phyloP scores from a whole-genome alignment of 225 moss, liverwort and hornwort species.

The Sphagnum contortum region DNA sequence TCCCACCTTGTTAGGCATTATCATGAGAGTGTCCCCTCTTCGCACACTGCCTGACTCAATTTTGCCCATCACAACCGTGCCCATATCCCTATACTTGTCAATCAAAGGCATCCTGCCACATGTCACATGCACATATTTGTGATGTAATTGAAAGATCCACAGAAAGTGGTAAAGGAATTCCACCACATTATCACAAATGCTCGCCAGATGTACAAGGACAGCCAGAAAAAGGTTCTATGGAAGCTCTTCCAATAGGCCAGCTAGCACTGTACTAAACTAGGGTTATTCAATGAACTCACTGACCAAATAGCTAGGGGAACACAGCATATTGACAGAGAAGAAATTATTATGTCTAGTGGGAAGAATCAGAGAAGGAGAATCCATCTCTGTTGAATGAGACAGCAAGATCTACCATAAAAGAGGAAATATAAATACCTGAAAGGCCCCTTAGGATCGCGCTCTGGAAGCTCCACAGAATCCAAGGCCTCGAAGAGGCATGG shows the following conservation, averaged over 20 bases:
- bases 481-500: constrained; percentile 85
- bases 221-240: too few species aligned
- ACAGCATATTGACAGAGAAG: too few species aligned
- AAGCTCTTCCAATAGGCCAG: too few species aligned
- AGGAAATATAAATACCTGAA: constrained; percentile 42
- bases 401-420: background rate
- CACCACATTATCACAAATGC: too few species aligned
- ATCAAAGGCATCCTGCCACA: constrained; percentile 57
- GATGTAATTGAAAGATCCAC: too few species aligned
- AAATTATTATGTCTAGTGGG: too few species aligned
- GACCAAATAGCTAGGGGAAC: too few species aligned
- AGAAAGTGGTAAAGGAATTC: too few species aligned
- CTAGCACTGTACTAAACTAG: too few species aligned
- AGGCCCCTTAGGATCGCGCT: constrained; percentile 65
- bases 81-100: constrained; percentile 97
- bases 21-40: constrained; percentile 70
- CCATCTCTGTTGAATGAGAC: background rate
- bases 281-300: too few species aligned
- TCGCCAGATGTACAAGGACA: too few species aligned
- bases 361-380: too few species aligned
- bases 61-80: constrained; percentile 97
- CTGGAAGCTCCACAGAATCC: constrained; percentile 72
- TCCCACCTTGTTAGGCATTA: constrained; percentile 75
- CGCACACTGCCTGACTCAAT: constrained; percentile 97
- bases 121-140: background rate